Evolutionary conservation across 257 asterid genomes (phyloP).

Genomic region (Rehmannia glutinosa): DNA sequence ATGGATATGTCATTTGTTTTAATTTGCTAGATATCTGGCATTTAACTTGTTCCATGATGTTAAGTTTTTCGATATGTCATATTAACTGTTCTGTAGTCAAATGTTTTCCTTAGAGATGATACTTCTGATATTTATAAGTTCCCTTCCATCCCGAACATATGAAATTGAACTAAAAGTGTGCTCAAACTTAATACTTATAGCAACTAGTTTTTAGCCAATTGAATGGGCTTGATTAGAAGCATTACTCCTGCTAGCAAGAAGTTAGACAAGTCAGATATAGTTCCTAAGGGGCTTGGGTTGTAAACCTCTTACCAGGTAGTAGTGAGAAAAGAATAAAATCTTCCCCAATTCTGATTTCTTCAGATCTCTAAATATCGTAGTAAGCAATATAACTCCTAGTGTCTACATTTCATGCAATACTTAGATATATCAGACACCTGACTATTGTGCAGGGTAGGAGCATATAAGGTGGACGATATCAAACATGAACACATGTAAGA

Average conservation of each 20-base stretch:
- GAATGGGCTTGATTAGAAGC: neutral
- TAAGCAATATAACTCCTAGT: neutral
- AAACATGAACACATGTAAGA: neutral
- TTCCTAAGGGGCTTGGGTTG: neutral
- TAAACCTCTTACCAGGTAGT: neutral
- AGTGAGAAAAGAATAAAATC: neutral
- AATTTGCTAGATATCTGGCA: conserved; percentile 14
- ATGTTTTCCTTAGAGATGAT: neutral
- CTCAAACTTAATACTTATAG: neutral
- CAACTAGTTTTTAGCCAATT: neutral
- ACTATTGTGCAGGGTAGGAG: neutral
- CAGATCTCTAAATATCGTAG: neutral
- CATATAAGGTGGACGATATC: neutral
- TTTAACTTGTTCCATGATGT: conserved; percentile 11
- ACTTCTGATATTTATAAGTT: neutral
- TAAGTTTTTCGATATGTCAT: neutral
- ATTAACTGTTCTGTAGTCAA: neutral
- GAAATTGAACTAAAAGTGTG: neutral
- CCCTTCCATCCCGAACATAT: conserved; percentile 10
- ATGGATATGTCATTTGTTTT: conserved; percentile 29
- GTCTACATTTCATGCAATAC: neutral
- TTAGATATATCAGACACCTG: neutral
- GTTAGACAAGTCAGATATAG: neutral
- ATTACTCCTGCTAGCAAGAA: neutral
- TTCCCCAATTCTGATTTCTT: too few relatives aligned